These are phyloP conservation scores for Daldinia caldariorum DNA, from an alignment of 495 filamentous ascomycete species.

Conservation along the genomic window DNA sequence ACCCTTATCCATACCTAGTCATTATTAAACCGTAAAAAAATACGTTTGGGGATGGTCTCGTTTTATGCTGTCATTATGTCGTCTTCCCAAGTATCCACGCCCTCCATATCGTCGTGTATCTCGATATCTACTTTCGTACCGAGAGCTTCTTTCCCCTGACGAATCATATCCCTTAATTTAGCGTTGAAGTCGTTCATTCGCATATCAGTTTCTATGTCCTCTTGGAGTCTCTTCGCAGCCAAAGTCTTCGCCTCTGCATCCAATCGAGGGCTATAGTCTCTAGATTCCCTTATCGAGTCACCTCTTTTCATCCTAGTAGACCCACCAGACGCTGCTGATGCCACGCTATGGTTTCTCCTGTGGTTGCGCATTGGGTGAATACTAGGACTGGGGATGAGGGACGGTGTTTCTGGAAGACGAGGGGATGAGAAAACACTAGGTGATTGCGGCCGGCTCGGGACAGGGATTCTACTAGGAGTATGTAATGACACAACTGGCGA, in stretches of 20 bases:
- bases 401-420: conserved; percentile 42
- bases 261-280: conserved; percentile 54
- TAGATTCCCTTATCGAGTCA: conserved; percentile 45
- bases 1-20: not conserved
- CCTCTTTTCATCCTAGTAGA: conserved; percentile 33
- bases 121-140: conserved; percentile 82
- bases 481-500: conserved; percentile 36
- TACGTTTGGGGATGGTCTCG: not conserved
- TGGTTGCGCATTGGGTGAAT: conserved; percentile 42
- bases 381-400: conserved; percentile 47
- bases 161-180: conserved; percentile 83
- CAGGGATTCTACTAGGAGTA: conserved; percentile 54
- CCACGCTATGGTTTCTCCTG: conserved; percentile 49
- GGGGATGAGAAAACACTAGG: conserved; percentile 25
- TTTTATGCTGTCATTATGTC: conserved; percentile 17
- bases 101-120: conserved; percentile 25
- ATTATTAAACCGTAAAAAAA: conserved; percentile 5
- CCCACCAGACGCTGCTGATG: conserved; percentile 44
- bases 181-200: conserved; percentile 80
- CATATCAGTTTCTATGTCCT: conserved; percentile 81
- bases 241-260: conserved; percentile 71
- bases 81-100: conserved; percentile 52
- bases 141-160: conserved; percentile 85
- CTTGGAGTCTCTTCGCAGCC: conserved; percentile 70
- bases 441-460: conserved; percentile 46